Evolutionary conservation across 1,284 basidiomycete species (phyloP).

Genomic region (Puccinia hordei): DNA sequence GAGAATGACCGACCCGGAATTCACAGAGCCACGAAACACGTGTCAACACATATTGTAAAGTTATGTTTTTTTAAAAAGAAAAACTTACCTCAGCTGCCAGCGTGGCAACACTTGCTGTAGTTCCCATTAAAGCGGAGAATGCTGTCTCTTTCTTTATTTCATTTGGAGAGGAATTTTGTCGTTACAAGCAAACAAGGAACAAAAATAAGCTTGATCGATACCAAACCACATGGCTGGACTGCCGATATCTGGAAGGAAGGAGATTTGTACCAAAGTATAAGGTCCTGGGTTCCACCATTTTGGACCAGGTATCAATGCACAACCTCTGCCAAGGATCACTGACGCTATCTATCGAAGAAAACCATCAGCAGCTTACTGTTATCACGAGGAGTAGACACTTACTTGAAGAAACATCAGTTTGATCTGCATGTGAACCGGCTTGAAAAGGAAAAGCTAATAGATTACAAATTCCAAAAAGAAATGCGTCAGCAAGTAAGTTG

Average conservation of each 20-base stretch:
- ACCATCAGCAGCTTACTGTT: background rate
- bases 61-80: background rate
- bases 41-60: too few relatives aligned
- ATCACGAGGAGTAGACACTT: background rate
- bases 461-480: background rate
- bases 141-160: slow-evolving; percentile 28
- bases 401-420: slow-evolving; percentile 30
- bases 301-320: slow-evolving; percentile 21
- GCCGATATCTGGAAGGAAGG: background rate
- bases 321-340: slow-evolving; percentile 4
- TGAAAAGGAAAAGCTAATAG: slow-evolving; percentile 35
- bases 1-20: background rate
- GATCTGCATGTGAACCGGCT: slow-evolving; percentile 25
- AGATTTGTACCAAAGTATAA: background rate
- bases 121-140: slow-evolving; percentile 30
- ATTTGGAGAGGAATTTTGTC: too few relatives aligned
- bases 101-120: slow-evolving; percentile 32
- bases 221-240: too few relatives aligned
- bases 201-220: too few relatives aligned
- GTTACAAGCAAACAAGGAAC: too few relatives aligned
- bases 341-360: slow-evolving; percentile 2
- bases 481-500: background rate
- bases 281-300: slow-evolving; percentile 47
- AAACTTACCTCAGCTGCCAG: slow-evolving; percentile 19
- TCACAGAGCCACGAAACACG: too few relatives aligned